Percentiles rank a stretch among this genome's conserved stretches.
Evolutionary conservation across 2,329 filamentous ascomycete species (phyloP).

Genomic region (Tolypocladium ovalisporum): DNA sequence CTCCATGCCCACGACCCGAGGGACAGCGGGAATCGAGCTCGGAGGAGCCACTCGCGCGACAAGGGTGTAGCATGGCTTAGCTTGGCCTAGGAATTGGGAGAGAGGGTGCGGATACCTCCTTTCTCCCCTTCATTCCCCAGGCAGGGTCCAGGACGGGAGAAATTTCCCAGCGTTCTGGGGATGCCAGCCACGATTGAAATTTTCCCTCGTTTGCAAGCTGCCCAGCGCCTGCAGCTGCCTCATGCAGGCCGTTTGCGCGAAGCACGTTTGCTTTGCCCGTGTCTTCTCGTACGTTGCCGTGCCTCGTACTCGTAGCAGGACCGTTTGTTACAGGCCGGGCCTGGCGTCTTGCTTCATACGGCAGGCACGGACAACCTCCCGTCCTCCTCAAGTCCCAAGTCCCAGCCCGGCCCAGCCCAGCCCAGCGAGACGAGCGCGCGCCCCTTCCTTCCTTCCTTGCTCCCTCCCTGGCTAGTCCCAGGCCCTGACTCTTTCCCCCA

Average conservation of each 20-base stretch:
- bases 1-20: background rate
- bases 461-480: slow-evolving; percentile 3
- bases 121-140: slow-evolving; percentile 3
- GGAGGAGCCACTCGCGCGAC: background rate
- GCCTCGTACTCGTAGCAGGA: background rate
- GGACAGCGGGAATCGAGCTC: background rate
- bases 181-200: slow-evolving; percentile 1
- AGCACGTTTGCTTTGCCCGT: background rate
- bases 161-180: slow-evolving; percentile 6
- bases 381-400: background rate
- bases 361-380: background rate
- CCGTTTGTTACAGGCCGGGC: background rate
- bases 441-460: background rate
- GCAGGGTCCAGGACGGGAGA: slow-evolving; percentile 3
- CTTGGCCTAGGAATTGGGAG: background rate
- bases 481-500: slow-evolving; percentile 4
- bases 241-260: background rate
- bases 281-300: background rate
- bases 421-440: background rate
- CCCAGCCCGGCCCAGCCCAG: background rate
- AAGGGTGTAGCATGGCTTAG: background rate
- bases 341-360: background rate
- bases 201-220: background rate
- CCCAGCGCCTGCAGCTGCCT: background rate
- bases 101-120: background rate